phyloP scores from a whole-genome alignment of 2,329 filamentous ascomycete genomes.

The Huntiella abstrusa region DNA sequence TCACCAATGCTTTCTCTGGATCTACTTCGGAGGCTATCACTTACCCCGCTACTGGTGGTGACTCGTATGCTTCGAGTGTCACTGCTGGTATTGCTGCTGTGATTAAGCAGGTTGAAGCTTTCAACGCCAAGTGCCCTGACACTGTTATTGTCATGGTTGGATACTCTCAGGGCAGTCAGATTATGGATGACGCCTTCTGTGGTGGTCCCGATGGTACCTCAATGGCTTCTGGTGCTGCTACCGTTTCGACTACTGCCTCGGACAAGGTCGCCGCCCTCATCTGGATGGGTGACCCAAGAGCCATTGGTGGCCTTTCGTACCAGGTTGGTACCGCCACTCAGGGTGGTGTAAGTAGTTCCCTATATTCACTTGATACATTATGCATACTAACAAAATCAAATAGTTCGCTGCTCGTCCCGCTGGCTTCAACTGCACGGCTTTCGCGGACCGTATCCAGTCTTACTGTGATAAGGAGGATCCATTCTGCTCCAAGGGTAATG shows the following conservation, averaged over 20 bases:
- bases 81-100: conserved; percentile 38
- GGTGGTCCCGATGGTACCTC: conserved; percentile 35
- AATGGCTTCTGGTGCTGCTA: conserved; percentile 24
- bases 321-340: conserved; percentile 40
- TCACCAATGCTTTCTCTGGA: conserved; percentile 28
- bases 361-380: background rate
- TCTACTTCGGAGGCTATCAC: conserved; percentile 34
- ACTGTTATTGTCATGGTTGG: conserved; percentile 41
- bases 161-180: conserved; percentile 46
- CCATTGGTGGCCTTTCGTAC: conserved; percentile 34
- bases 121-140: conserved; percentile 35
- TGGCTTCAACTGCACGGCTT: conserved; percentile 37
- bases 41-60: conserved; percentile 46
- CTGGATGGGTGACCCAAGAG: conserved; percentile 45
- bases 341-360: conserved; percentile 29
- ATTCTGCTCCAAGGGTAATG: conserved; percentile 47
- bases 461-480: conserved; percentile 47
- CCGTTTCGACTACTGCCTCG: conserved; percentile 27
- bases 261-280: conserved; percentile 42
- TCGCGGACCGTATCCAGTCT: conserved; percentile 34
- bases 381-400: background rate
- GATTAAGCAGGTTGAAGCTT: conserved; percentile 37
- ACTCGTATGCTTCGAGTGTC: conserved; percentile 39
- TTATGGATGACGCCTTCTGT: conserved; percentile 44
- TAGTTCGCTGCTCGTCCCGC: conserved; percentile 41